A percentile compares a stretch with the other conserved stretches of the same genome.
Conservation (phyloP, 257 asterid genomes). For the Voacanga thouarsii region DNA sequence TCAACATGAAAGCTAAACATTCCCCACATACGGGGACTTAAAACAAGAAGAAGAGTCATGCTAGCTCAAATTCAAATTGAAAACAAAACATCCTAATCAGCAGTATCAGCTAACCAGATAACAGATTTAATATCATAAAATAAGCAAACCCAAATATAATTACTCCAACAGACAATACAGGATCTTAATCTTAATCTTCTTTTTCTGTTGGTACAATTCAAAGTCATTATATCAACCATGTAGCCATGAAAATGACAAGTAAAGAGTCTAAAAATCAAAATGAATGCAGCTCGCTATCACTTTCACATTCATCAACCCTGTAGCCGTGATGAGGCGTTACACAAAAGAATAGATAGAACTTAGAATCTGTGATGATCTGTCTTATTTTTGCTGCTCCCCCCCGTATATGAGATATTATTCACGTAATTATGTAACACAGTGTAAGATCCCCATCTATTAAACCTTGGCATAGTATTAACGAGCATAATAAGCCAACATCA, state of each 20-base stretch:
- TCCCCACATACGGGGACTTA: neutral
- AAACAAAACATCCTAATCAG: too few relatives aligned
- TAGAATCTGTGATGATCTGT: neutral
- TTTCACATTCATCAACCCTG: too few relatives aligned
- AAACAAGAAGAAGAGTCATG: neutral
- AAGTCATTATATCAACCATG: neutral
- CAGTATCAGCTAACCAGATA: neutral
- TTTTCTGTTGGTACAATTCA: neutral
- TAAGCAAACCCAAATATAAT: neutral
- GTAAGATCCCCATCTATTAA: neutral
- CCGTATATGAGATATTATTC: too few relatives aligned
- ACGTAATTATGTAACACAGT: neutral
- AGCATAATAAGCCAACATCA: neutral
- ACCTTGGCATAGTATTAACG: too few relatives aligned
- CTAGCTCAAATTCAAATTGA: neutral
- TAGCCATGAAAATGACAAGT: neutral
- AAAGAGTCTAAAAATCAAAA: neutral
- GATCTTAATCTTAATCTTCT: neutral
- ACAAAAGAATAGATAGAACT: too few relatives aligned
- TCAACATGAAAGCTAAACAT: neutral
- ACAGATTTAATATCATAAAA: neutral
- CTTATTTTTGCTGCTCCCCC: too few relatives aligned
- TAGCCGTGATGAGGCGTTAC: too few relatives aligned
- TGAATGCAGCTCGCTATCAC: too few relatives aligned
- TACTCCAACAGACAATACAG: neutral